Conservation (phyloP, 345 rosid species). For the Eucalyptus fibrosa region DNA sequence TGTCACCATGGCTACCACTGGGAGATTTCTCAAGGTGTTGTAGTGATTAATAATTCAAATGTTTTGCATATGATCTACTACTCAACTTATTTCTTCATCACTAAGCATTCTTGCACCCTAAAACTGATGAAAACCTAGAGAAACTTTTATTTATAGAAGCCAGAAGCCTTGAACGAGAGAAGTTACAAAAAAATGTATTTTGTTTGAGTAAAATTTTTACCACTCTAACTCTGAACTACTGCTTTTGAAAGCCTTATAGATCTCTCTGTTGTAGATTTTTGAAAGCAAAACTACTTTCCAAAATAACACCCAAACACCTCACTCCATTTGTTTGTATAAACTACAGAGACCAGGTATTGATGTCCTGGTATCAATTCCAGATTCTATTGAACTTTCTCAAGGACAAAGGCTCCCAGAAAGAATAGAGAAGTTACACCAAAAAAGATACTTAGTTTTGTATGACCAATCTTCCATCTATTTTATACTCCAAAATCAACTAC, state of each 20-base stretch:
- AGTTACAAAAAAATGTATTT: not conserved
- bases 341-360: not conserved
- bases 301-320: not conserved
- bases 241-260: not conserved
- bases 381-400: not conserved
- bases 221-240: not conserved
- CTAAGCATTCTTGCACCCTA: not conserved
- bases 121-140: not conserved
- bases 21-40: not conserved
- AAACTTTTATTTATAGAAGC: not conserved
- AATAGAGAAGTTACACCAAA: not conserved
- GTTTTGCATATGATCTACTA: not conserved
- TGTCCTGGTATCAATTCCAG: not conserved
- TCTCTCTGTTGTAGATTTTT: not conserved
- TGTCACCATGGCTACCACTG: not conserved
- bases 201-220: not conserved
- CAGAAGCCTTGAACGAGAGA: not conserved
- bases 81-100: not conserved
- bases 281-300: not conserved
- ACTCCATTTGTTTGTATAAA: not conserved
- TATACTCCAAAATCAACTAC: not conserved
- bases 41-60: not conserved
- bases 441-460: not conserved
- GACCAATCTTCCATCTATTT: not conserved
- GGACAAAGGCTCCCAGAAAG: not conserved